These are phyloP conservation scores for Colletotrichum sp. DNA, from an alignment of 2,329 filamentous ascomycete genomes.

Conservation along the genomic window DNA sequence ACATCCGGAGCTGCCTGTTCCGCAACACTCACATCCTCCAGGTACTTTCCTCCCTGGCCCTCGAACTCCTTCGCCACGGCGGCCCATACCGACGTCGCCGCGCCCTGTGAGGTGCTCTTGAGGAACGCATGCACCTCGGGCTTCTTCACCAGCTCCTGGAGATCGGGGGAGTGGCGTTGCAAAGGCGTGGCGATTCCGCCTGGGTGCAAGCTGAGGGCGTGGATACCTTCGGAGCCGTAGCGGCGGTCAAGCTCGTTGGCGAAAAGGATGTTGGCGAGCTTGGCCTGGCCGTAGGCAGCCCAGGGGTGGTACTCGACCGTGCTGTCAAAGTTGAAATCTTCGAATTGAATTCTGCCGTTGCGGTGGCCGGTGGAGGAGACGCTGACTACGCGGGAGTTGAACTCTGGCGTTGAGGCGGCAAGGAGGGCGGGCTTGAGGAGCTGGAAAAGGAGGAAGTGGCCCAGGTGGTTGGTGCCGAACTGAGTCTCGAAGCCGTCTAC, in stretches of 20 bases:
- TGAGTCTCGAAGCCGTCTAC: constrained; percentile 39
- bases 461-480: constrained; percentile 58
- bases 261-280: constrained; percentile 56
- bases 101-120: constrained; percentile 41
- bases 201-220: constrained; percentile 24
- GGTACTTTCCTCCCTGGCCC: constrained; percentile 50
- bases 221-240: constrained; percentile 36
- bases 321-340: constrained; percentile 24
- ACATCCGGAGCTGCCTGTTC: not conserved
- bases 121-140: not conserved
- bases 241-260: constrained; percentile 55
- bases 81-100: constrained; percentile 51
- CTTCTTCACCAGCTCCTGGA: not conserved
- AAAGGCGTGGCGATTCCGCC: constrained; percentile 17
- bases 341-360: constrained; percentile 30
- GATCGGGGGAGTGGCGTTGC: not conserved
- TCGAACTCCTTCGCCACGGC: constrained; percentile 46
- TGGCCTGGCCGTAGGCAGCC: constrained; percentile 51
- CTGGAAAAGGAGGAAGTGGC: constrained; percentile 52
- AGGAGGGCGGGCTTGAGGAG: constrained; percentile 17
- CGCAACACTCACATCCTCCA: constrained; percentile 44
- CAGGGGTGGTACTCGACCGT: constrained; percentile 37
- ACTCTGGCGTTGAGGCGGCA: constrained; percentile 6
- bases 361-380: constrained; percentile 50
- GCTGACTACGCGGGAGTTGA: constrained; percentile 49